These are phyloP conservation scores for Coniochaeta sp. DNA, from an alignment of 2,329 filamentous ascomycete species.

Conservation along the genomic window DNA sequence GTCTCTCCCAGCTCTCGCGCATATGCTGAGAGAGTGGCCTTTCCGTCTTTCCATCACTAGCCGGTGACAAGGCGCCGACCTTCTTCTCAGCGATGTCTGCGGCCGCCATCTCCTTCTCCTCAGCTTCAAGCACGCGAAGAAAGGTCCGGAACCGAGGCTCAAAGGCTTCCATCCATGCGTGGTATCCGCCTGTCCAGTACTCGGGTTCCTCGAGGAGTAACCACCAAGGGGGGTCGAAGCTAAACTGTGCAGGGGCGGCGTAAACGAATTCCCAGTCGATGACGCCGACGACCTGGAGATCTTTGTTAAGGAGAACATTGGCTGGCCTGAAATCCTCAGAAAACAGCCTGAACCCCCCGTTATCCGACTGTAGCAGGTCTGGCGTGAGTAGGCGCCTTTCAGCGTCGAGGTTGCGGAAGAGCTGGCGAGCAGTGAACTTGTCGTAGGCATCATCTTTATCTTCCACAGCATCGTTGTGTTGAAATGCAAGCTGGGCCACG, in stretches of 20 bases:
- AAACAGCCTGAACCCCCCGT: slow-evolving; percentile 17
- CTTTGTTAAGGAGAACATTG: slow-evolving; percentile 20
- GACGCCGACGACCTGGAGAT: slow-evolving; percentile 20
- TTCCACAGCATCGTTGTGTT: slow-evolving; percentile 25
- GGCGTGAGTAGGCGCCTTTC: slow-evolving; percentile 1
- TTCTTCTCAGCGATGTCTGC: background rate
- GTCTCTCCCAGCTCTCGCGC: slow-evolving; percentile 27
- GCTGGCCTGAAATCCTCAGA: slow-evolving; percentile 24
- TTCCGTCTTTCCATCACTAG: background rate
- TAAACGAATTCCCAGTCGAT: slow-evolving; percentile 35
- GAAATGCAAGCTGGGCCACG: too few relatives aligned
- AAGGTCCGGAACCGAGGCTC: slow-evolving; percentile 24
- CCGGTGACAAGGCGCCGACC: background rate
- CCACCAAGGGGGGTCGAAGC: slow-evolving; percentile 24
- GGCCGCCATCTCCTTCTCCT: slow-evolving; percentile 16
- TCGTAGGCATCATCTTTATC: slow-evolving; percentile 29
- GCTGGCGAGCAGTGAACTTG: slow-evolving; percentile 32
- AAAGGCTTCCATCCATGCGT: slow-evolving; percentile 23
- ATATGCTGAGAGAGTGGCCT: slow-evolving; percentile 24
- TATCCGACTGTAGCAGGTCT: background rate
- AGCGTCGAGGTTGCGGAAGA: slow-evolving; percentile 27
- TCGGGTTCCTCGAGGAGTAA: slow-evolving; percentile 22
- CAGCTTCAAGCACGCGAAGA: slow-evolving; percentile 21
- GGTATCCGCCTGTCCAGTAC: slow-evolving; percentile 24
- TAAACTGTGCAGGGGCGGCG: slow-evolving; percentile 20